phyloP scores from a whole-genome alignment of 148 eudicot species.

The Fagopyrum homotropicum region DNA sequence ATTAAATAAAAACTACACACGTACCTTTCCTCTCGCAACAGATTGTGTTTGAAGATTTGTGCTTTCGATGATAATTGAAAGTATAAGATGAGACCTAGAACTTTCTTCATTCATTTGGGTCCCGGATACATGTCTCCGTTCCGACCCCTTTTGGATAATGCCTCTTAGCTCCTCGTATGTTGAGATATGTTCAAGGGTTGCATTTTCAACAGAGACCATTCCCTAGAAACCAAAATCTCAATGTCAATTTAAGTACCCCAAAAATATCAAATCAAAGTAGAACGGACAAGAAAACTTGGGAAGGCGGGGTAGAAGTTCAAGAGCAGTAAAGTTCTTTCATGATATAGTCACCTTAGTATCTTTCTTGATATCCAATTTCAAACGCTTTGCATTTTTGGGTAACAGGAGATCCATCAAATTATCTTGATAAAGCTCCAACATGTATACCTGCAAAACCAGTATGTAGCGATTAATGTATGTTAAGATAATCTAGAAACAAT shows the following conservation, averaged over 20 bases:
- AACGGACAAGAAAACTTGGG: neutral
- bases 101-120: conserved; percentile 97
- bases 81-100: conserved; percentile 90
- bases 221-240: conserved; percentile 35
- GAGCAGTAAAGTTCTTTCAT: neutral
- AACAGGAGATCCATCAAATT: conserved; percentile 75
- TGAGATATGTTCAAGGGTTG: conserved; percentile 48
- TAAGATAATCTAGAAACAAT: neutral
- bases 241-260: neutral
- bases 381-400: conserved; percentile 67
- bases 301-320: neutral
- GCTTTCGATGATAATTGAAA: conserved; percentile 84
- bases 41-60: conserved; percentile 95
- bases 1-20: neutral
- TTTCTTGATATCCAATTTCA: conserved; percentile 78
- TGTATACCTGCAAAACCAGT: conserved; percentile 49
- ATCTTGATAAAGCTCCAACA: conserved; percentile 97
- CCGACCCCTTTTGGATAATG: conserved; percentile 85
- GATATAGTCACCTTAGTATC: conserved; percentile 67
- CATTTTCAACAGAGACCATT: conserved; percentile 94
- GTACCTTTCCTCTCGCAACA: conserved; percentile 93
- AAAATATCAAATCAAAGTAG: neutral
- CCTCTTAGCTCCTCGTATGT: conserved; percentile 58
- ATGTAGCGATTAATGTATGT: neutral
- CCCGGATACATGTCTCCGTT: conserved; percentile 87